These are phyloP conservation scores for Coprinopsis strossmayeri DNA, from an alignment of 768 basidiomycete genomes.

Conservation along the genomic window DNA sequence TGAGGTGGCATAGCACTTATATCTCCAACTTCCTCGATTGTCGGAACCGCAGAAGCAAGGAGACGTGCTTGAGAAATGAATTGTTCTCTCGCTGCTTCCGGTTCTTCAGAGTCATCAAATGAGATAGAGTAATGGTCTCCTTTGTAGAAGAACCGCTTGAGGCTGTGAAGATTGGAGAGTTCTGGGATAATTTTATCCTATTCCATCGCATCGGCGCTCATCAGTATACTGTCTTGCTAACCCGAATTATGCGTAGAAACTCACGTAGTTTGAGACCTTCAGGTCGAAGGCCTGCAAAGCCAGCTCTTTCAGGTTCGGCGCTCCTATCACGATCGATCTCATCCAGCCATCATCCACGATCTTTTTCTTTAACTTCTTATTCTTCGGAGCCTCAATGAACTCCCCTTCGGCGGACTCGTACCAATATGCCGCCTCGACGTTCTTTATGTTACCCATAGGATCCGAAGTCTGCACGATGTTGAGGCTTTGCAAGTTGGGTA, in stretches of 20 bases:
- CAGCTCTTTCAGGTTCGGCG: constrained; percentile 13
- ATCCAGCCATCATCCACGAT: constrained; percentile 9
- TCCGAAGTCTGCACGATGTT: constrained; percentile 8
- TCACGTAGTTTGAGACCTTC: background rate
- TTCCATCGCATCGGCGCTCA: no score
- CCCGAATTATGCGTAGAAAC: no score
- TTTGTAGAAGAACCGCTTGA: background rate
- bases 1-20: background rate
- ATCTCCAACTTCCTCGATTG: background rate
- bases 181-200: background rate
- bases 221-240: no score
- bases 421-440: constrained; percentile 13
- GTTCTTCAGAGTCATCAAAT: background rate
- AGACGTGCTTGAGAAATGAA: background rate
- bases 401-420: constrained; percentile 11
- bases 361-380: background rate
- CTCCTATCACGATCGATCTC: constrained; percentile 9
- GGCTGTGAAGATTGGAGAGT: background rate
- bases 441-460: background rate
- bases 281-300: background rate
- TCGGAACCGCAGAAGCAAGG: background rate
- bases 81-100: no score
- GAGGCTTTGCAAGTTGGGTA: constrained; percentile 12
- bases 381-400: constrained; percentile 1
- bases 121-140: background rate